Base-by-base conservation (phyloP, 495 filamentous ascomycete species). In the Penicillium fimorum region DNA sequence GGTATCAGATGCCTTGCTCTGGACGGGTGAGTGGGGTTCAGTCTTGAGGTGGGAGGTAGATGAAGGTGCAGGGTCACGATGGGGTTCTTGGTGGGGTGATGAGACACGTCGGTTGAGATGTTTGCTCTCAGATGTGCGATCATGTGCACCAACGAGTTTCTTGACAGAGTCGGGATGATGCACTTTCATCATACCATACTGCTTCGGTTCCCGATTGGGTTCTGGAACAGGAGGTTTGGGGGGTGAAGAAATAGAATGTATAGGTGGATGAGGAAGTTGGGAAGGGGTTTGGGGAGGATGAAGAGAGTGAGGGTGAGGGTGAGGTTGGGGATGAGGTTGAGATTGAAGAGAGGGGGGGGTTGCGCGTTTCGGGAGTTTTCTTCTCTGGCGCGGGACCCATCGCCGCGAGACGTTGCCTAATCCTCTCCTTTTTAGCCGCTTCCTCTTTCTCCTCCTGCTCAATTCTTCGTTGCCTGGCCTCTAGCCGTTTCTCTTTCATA, bases 391-490 rank as follows among this genome's bases (percentile, higher is more conserved):
- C 69, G 43, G 85, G 80, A 0, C 89, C 92, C 59, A 97, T 72
- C 6, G 81, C 82, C 61, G 88, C 91, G 48, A 98, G 77, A 72
- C 93, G 96, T 60, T 89, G 78, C 30, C 85, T 82, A 60, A 97
- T 90, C 42, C 94, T 82, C 68, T 96, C 92, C 59, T 85, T 82
- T 58, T 82, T 86, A 18, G 81, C 94, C 12, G 87, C 85, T 66
- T 94, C 90, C 64, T 93, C 88, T 50, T 77, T 80, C 35, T 86
- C 88, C 62, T 96, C 92, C 63, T 94, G 81, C 55, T 97, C 92
- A 53, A 86, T 68, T 57, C 86, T 81, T 43, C 92, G 86, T 69
- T 89, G 88, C 60, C 86, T 85, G 11, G 90, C 92, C 53, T 86
- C 73, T 61, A 94, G 82, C 22, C 87, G 80, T 50, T 85, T 85